Conservation (phyloP, 2,329 filamentous ascomycete genomes). For the Metarhizium brunneum region DNA sequence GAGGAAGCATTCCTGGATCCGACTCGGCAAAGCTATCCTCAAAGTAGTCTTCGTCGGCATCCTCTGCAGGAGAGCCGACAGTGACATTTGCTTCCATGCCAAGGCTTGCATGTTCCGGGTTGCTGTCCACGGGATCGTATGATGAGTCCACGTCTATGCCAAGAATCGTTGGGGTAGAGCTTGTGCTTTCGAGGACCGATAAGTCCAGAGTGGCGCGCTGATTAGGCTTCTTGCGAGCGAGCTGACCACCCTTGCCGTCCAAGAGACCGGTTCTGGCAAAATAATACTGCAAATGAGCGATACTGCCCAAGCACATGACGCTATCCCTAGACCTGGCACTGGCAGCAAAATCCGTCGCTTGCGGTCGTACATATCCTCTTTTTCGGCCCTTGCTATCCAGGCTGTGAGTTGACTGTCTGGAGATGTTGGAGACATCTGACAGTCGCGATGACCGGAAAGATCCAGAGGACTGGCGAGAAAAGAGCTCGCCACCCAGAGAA, state of each 20-base stretch:
- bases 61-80: conserved; percentile 39
- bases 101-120: conserved; percentile 41
- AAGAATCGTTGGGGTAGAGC: conserved; percentile 26
- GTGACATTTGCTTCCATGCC: conserved; percentile 26
- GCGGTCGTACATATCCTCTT: conserved; percentile 79
- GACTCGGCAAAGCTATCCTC: conserved; percentile 52
- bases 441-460: conserved; percentile 39
- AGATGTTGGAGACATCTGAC: conserved; percentile 31
- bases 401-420: conserved; percentile 38
- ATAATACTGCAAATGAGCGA: conserved; percentile 96
- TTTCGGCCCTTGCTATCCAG: conserved; percentile 38
- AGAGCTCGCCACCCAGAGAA: conserved; percentile 45
- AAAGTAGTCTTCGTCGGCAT: conserved; percentile 36
- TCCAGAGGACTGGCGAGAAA: conserved; percentile 52
- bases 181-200: conserved; percentile 34
- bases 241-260: conserved; percentile 84
- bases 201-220: conserved; percentile 50
- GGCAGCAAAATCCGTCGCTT: conserved; percentile 80
- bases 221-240: conserved; percentile 62
- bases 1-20: conserved; percentile 80
- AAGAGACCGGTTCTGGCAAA: conserved; percentile 90
- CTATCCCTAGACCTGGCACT: conserved; percentile 87
- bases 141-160: conserved; percentile 47
- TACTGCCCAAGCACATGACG: conserved; percentile 92
- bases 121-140: conserved; percentile 50